These are phyloP conservation scores for Trichoderma gracile DNA, from an alignment of 2,329 filamentous ascomycete species.

Conservation along the genomic window DNA sequence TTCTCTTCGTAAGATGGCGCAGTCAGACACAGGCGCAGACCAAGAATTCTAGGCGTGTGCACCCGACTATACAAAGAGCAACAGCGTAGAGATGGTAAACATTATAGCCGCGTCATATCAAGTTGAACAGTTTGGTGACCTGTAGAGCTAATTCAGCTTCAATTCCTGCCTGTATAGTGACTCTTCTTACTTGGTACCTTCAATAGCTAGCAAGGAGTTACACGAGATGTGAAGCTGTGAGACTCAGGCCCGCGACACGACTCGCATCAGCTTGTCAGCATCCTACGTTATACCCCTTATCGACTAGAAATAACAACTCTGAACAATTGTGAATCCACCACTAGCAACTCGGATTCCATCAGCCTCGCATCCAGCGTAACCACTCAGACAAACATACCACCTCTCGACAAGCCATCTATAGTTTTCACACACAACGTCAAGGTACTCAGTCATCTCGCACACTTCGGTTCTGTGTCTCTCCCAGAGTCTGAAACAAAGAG, in stretches of 20 bases:
- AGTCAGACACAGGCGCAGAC: too few species aligned
- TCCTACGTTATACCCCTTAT: neutral
- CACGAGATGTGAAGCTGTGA: neutral
- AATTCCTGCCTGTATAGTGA: too few species aligned
- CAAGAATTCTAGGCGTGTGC: too few species aligned
- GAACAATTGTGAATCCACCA: conserved; percentile 4
- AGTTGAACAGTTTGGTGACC: too few species aligned
- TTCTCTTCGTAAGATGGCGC: too few species aligned
- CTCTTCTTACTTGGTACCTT: too few species aligned
- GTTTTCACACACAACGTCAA: neutral
- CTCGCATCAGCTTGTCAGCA: neutral
- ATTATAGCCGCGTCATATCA: too few species aligned
- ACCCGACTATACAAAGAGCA: too few species aligned
- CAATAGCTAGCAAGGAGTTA: neutral
- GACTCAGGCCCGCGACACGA: neutral
- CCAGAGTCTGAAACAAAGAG: conserved; percentile 1
- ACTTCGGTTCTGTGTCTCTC: neutral
- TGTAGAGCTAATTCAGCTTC: too few species aligned
- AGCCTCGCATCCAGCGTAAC: neutral
- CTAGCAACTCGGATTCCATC: conserved; percentile 1
- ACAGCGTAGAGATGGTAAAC: too few species aligned
- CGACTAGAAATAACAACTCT: neutral
- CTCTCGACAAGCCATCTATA: neutral
- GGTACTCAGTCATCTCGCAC: neutral
- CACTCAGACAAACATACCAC: neutral